Evolutionary conservation across 2,329 filamentous ascomycete species (phyloP).

Genomic region (Davidsoniella virescens): DNA sequence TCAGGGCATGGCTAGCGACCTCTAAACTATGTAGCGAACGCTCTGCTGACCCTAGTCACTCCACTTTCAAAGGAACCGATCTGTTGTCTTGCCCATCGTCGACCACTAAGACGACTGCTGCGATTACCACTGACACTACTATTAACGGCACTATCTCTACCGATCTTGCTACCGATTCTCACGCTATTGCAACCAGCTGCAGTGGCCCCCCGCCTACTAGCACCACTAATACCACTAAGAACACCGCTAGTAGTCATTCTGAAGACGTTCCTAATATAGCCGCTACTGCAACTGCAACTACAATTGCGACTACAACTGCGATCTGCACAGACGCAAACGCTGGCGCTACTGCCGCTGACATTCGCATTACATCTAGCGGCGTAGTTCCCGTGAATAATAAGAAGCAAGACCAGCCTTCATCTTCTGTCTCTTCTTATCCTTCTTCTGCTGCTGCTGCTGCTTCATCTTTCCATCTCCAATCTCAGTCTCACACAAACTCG

Average conservation of each 20-base stretch:
- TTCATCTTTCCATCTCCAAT: constrained; percentile 8
- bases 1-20: neutral
- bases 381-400: constrained; percentile 1
- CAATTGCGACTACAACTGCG: constrained; percentile 1
- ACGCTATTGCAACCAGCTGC: neutral
- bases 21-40: neutral
- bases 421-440: constrained; percentile 6
- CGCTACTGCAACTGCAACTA: constrained; percentile 1
- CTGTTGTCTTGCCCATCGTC: neutral
- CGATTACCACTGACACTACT: neutral
- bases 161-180: too few species aligned
- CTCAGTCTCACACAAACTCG: neutral
- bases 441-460: constrained; percentile 1
- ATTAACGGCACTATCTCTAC: neutral
- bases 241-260: too few species aligned
- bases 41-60: constrained; percentile 7
- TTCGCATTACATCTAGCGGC: too few species aligned
- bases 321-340: constrained; percentile 7
- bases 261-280: neutral
- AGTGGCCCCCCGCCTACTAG: neutral
- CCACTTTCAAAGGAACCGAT: constrained; percentile 5
- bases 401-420: constrained; percentile 1
- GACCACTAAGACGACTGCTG: constrained; percentile 1
- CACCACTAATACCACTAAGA: neutral
- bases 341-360: neutral